These are phyloP conservation scores for Polyplosphaeria fusca DNA, from an alignment of 495 filamentous ascomycete genomes.

Conservation along the genomic window DNA sequence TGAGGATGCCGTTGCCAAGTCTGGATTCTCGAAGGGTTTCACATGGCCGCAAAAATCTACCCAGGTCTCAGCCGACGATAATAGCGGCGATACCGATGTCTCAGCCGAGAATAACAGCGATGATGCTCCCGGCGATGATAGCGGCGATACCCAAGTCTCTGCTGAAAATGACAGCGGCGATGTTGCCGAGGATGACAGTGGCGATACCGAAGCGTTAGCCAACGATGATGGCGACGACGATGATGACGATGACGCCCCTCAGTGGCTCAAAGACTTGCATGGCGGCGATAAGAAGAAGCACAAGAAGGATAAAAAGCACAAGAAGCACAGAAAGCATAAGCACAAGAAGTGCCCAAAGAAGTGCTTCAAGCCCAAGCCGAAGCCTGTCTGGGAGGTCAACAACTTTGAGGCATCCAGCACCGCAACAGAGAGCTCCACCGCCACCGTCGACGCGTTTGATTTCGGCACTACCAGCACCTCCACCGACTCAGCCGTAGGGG, in stretches of 20 bases:
- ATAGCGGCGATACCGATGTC: background rate
- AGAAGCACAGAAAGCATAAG: background rate
- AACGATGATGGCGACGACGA: constrained; percentile 1
- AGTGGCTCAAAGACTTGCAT: constrained; percentile 1
- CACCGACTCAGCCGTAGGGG: background rate
- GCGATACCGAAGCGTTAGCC: no score
- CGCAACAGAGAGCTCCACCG: background rate
- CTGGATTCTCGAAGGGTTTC: background rate
- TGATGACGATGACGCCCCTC: constrained; percentile 5
- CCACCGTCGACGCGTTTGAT: background rate
- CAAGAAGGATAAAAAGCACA: background rate
- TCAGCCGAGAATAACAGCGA: background rate
- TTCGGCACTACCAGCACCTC: background rate
- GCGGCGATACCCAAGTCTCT: no score
- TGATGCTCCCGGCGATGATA: background rate
- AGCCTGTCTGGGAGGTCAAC: no score
- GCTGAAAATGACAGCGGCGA: background rate
- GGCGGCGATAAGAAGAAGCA: background rate
- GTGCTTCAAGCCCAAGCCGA: constrained; percentile 1
- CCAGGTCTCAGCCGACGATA: background rate
- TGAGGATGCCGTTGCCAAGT: background rate
- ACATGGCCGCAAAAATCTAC: background rate
- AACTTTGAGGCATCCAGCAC: background rate
- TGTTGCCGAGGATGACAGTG: constrained; percentile 2
- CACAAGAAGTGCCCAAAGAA: constrained; percentile 6